Conservation (phyloP, 2,329 filamentous ascomycete genomes). For the Botryotinia calthae region DNA sequence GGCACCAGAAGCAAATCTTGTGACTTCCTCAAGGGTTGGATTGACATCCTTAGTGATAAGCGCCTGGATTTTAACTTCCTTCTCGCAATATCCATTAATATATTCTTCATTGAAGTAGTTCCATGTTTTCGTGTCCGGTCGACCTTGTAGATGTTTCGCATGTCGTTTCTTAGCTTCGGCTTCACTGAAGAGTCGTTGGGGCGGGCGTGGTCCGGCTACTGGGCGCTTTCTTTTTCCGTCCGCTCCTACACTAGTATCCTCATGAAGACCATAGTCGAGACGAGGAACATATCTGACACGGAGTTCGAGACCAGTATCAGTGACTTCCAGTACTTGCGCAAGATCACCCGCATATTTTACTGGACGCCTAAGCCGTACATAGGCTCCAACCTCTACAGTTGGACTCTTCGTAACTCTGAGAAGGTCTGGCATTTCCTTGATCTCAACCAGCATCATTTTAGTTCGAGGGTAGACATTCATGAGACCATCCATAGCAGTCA, state of each 20-base stretch:
- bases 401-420: constrained; percentile 85
- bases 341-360: constrained; percentile 85
- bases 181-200: constrained; percentile 89
- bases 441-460: constrained; percentile 84
- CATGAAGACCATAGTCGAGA: constrained; percentile 85
- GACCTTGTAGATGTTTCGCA: constrained; percentile 55
- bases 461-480: constrained; percentile 86
- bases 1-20: constrained; percentile 82
- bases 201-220: constrained; percentile 66
- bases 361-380: constrained; percentile 81
- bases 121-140: constrained; percentile 60
- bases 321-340: constrained; percentile 87
- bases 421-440: constrained; percentile 98
- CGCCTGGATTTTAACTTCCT: constrained; percentile 87
- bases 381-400: constrained; percentile 80
- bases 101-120: constrained; percentile 87
- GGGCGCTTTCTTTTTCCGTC: constrained; percentile 73
- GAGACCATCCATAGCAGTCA: constrained; percentile 77
- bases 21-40: constrained; percentile 90
- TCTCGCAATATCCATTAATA: constrained; percentile 87
- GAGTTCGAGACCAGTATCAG: constrained; percentile 87
- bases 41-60: constrained; percentile 87
- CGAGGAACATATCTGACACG: constrained; percentile 85
- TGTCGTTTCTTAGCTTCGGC: constrained; percentile 87
- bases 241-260: constrained; percentile 58